These are phyloP conservation scores for Zasmidium citrigriseum DNA, from an alignment of 2,329 filamentous ascomycete species.

Conservation along the genomic window DNA sequence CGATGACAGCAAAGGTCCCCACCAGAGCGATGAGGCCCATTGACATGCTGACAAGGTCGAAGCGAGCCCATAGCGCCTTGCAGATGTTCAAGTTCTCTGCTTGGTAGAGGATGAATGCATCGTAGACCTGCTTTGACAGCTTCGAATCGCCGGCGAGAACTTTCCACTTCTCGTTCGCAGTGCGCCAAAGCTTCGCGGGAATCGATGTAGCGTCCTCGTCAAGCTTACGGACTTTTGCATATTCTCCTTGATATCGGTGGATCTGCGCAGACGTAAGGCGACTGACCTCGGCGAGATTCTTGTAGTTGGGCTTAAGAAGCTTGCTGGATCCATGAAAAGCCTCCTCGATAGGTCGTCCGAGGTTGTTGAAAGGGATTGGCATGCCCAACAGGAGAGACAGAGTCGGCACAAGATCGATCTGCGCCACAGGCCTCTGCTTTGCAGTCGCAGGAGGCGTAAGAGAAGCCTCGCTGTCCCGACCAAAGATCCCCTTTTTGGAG, in stretches of 20 bases:
- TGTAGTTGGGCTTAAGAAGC: conserved; percentile 60
- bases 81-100: conserved; percentile 75
- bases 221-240: conserved; percentile 71
- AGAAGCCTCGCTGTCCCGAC: conserved; percentile 66
- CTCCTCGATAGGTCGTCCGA: conserved; percentile 90
- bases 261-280: conserved; percentile 82
- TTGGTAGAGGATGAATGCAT: conserved; percentile 73
- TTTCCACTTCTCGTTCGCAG: conserved; percentile 57
- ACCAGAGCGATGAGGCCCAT: conserved; percentile 73
- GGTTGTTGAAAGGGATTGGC: conserved; percentile 93
- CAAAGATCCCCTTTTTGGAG: conserved; percentile 82
- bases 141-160: background rate
- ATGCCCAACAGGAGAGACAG: conserved; percentile 83
- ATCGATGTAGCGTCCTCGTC: conserved; percentile 60
- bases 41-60: conserved; percentile 84
- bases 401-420: conserved; percentile 95
- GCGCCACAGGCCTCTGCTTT: conserved; percentile 71
- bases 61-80: conserved; percentile 85
- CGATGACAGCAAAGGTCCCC: conserved; percentile 66
- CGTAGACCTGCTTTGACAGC: conserved; percentile 46
- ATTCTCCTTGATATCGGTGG: conserved; percentile 82
- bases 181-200: conserved; percentile 55
- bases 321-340: conserved; percentile 68
- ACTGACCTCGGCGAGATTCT: conserved; percentile 75
- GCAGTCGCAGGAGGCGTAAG: conserved; percentile 66